Base-by-base conservation (phyloP, 2,329 filamentous ascomycete species). In the Epicoccum sorghinum region DNA sequence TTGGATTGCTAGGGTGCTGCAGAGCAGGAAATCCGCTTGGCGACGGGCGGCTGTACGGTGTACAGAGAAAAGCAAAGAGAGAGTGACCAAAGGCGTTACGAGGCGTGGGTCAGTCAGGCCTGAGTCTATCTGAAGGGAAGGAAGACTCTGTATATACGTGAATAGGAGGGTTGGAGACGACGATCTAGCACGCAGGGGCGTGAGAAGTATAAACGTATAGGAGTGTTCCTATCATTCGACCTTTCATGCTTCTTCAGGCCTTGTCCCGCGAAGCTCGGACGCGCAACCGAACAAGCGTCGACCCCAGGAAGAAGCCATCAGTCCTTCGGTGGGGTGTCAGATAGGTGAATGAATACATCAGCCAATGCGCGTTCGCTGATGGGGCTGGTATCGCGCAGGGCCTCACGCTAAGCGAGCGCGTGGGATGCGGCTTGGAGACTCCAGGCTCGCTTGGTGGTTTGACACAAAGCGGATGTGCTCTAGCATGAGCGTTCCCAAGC, bases 251-350 rank as follows among this genome's bases (percentile, higher is more conserved):
- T 44, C 29, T 44, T 33, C 32, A 8, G 41, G 35, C 46, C 13
- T 41, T 24, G 46, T 49, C 52, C 52, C 52, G 46, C 25, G 49
- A 51, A 50, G 62, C 62, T 60, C 57, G 55, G 55, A 55, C 59
- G 33, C 43, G 6, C 24, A n/a, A 32, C 43, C 29, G 43, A 22
- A 51, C 55, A 54, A 58, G 61, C 58, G 56, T 60, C 54, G 55
- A 57, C 49, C 47, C 57, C 46, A 55, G 52, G 27, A 48, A 47
- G 59, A 63, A 63, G 61, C 61, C 66, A 61, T 55, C 46, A 55
- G 46, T 46, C 46, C 49, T 35, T 47, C 52, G 59, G 67, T 66
- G 68, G 68, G 67, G 64, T 66, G 66, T 61, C 55, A 65, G 65
- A 68, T 67, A 69, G 50, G 58, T 58, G 57, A 43, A 38, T 46